These are phyloP conservation scores for Orbilia javanica DNA, from an alignment of 2,329 filamentous ascomycete species.

Conservation along the genomic window DNA sequence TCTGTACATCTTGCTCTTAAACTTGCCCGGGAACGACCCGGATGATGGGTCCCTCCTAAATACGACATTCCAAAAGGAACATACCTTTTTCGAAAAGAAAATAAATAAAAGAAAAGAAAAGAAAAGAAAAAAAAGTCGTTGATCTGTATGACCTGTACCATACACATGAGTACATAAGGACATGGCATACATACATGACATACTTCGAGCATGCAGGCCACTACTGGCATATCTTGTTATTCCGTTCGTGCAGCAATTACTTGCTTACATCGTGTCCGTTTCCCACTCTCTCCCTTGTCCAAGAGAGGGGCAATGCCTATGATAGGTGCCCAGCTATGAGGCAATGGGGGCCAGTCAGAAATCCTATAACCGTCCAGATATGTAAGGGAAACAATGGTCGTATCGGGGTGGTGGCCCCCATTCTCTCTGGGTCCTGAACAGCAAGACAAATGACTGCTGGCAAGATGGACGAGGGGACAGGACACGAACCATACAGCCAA, in stretches of 20 bases:
- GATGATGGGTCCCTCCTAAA: conserved; percentile 17
- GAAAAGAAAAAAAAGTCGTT: neutral
- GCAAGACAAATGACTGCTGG: conserved; percentile 12
- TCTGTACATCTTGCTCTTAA: conserved; percentile 49
- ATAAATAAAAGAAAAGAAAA: no score
- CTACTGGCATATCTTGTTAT: conserved; percentile 45
- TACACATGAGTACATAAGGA: neutral
- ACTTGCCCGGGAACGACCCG: conserved; percentile 47
- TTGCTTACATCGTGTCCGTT: conserved; percentile 39
- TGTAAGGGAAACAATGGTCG: conserved; percentile 1
- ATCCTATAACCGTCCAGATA: conserved; percentile 17
- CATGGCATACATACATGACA: conserved; percentile 16
- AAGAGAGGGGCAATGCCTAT: conserved; percentile 35
- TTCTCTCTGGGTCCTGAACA: conserved; percentile 29
- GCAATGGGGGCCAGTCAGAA: conserved; percentile 25
- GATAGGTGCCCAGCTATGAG: conserved; percentile 12
- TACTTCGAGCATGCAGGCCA: conserved; percentile 13
- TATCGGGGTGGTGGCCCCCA: conserved; percentile 38
- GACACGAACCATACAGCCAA: conserved; percentile 43
- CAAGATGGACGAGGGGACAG: conserved; percentile 35
- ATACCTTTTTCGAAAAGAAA: conserved; percentile 19
- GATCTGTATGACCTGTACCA: conserved; percentile 1
- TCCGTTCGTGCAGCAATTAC: conserved; percentile 43
- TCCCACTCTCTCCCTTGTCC: conserved; percentile 44
- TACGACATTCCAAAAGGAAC: conserved; percentile 51